Evolutionary conservation across 2,329 filamentous ascomycete genomes (phyloP).

Genomic region (Tetracladium maxilliforme): DNA sequence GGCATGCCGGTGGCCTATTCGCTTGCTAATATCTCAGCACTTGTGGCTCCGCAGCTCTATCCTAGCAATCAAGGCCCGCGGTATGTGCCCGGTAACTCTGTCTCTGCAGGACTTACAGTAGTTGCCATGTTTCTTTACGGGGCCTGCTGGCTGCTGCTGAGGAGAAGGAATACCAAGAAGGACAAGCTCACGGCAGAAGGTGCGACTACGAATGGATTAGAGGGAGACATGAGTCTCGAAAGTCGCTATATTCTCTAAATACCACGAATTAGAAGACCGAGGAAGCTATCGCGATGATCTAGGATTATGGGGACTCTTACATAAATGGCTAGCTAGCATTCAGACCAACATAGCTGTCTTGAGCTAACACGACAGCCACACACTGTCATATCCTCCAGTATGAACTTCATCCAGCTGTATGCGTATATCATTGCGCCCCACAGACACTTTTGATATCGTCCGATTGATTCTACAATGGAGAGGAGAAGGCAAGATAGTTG

Average conservation of each 20-base stretch:
- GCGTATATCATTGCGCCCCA: too few relatives aligned
- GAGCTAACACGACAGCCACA: too few relatives aligned
- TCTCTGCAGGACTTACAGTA: conserved; percentile 11
- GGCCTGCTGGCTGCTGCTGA: conserved; percentile 12
- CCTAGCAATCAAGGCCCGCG: conserved; percentile 14
- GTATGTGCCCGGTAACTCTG: conserved; percentile 13
- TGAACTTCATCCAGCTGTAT: too few relatives aligned
- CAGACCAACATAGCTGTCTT: too few relatives aligned
- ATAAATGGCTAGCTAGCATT: too few relatives aligned
- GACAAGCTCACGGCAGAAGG: conserved; percentile 13
- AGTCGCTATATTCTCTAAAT: conserved; percentile 11
- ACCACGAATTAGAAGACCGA: too few relatives aligned
- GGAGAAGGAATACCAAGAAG: conserved; percentile 12
- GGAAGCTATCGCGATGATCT: too few relatives aligned
- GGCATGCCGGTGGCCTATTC: conserved; percentile 14
- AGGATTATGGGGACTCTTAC: too few relatives aligned
- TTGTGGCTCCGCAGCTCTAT: conserved; percentile 18
- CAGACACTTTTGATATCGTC: too few relatives aligned
- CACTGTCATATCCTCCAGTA: too few relatives aligned
- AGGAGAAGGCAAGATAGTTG: too few relatives aligned
- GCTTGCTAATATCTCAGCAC: conserved; percentile 13
- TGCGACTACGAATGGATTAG: conserved; percentile 10
- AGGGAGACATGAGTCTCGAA: conserved; percentile 11
- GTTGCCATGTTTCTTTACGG: conserved; percentile 10
- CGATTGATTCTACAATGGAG: too few relatives aligned